These are phyloP conservation scores for Stipa capillata DNA, from an alignment of 176 grass and related monocot species.

Conservation along the genomic window DNA sequence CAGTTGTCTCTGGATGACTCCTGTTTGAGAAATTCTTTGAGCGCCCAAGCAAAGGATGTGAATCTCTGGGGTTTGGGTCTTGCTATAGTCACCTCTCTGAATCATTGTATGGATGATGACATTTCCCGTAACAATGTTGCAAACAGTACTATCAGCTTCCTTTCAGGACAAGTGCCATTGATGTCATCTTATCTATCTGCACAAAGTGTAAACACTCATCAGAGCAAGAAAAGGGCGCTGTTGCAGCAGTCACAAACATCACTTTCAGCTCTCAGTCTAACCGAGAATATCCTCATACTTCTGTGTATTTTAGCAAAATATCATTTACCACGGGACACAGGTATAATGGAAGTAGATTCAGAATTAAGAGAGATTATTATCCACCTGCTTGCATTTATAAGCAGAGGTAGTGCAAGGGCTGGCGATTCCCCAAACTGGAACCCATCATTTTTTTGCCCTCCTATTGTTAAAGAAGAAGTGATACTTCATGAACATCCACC, in stretches of 20 bases:
- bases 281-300: conserved; percentile 66
- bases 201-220: conserved; percentile 37
- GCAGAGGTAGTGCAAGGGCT: conserved; percentile 46
- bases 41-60: conserved; percentile 40
- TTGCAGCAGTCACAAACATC: conserved; percentile 50
- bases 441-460: conserved; percentile 42
- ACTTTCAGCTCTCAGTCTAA: conserved; percentile 60
- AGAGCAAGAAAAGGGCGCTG: conserved; percentile 50
- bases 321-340: conserved; percentile 37
- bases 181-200: conserved; percentile 80
- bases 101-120: conserved; percentile 62
- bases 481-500: conserved; percentile 44
- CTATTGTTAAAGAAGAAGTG: conserved; percentile 60
- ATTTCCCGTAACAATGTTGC: conserved; percentile 42
- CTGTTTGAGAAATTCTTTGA: conserved; percentile 42
- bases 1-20: conserved; percentile 36
- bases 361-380: conserved; percentile 68
- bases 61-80: conserved; percentile 56
- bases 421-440: conserved; percentile 29
- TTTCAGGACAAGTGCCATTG: conserved; percentile 58
- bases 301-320: conserved; percentile 64
- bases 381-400: conserved; percentile 87
- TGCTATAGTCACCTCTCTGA: conserved; percentile 62
- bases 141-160: conserved; percentile 45
- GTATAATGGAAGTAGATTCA: conserved; percentile 63